A percentile compares a stretch with the other conserved stretches of the same genome.
Conservation (phyloP, 2,329 filamentous ascomycete species). For the Albifimbria verrucaria region DNA sequence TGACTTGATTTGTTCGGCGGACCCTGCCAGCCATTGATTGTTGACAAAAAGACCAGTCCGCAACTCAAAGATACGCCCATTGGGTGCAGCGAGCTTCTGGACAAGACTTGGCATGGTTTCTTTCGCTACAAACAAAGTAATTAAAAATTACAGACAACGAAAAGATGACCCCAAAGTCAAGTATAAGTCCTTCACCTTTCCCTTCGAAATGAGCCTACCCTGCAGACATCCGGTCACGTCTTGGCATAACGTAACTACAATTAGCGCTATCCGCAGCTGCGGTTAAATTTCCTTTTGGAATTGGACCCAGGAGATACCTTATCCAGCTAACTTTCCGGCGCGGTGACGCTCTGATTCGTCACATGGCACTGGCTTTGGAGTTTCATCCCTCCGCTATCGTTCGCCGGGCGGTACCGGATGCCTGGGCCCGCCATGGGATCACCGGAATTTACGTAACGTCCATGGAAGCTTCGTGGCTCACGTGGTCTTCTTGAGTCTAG, state of each 20-base stretch:
- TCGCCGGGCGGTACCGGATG: background rate
- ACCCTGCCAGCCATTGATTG: slow-evolving; percentile 67
- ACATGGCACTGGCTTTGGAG: background rate
- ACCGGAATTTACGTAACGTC: background rate
- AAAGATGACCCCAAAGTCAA: too few relatives aligned
- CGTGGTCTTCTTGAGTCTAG: too few relatives aligned
- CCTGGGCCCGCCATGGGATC: background rate
- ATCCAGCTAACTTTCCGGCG: background rate
- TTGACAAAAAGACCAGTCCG: slow-evolving; percentile 74
- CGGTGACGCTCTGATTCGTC: background rate
- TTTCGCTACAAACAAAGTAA: too few relatives aligned
- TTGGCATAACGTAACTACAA: too few relatives aligned
- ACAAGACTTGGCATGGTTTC: too few relatives aligned
- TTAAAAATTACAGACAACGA: too few relatives aligned
- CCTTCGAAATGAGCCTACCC: too few relatives aligned
- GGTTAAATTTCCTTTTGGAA: background rate
- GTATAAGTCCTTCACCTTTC: too few relatives aligned
- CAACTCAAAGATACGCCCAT: slow-evolving; percentile 64
- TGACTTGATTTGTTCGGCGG: slow-evolving; percentile 51
- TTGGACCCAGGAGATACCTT: background rate
- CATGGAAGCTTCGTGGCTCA: background rate
- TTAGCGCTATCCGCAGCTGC: background rate
- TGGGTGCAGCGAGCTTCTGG: too few relatives aligned
- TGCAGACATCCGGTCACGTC: too few relatives aligned
- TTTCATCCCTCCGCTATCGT: too few relatives aligned